Percentiles rank a stretch among this genome's conserved stretches.
phyloP scores from a whole-genome alignment of 208 protist species.

The Crithidia acanthocephali region DNA sequence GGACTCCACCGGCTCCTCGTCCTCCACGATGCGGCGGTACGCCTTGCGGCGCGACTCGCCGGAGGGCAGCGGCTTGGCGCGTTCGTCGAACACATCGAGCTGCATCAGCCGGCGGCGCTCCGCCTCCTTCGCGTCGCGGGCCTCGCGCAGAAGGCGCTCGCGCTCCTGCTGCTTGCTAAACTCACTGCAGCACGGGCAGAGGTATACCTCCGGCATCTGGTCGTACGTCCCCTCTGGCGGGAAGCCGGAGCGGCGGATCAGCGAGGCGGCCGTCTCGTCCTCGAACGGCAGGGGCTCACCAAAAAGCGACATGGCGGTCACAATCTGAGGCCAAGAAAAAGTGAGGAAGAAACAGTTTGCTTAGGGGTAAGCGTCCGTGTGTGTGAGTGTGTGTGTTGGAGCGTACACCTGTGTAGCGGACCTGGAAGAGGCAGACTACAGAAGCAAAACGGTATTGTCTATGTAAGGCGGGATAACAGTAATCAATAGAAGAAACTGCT shows the following conservation, averaged over 20 bases:
- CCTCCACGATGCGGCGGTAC: conserved; percentile 48
- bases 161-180: conserved; percentile 65
- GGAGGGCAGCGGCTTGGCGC: conserved; percentile 64
- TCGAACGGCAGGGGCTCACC: conserved; percentile 83
- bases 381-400: neutral
- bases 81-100: conserved; percentile 91
- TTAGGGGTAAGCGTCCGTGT: neutral
- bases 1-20: conserved; percentile 41
- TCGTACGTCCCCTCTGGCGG: conserved; percentile 77
- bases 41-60: conserved; percentile 40
- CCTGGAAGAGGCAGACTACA: neutral
- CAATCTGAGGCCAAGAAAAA: too few species aligned
- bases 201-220: conserved; percentile 86
- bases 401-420: conserved; percentile 7
- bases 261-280: conserved; percentile 87
- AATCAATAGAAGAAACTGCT: neutral
- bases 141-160: conserved; percentile 63
- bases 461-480: neutral
- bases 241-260: conserved; percentile 86
- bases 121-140: conserved; percentile 69
- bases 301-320: conserved; percentile 81
- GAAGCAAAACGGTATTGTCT: neutral
- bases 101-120: conserved; percentile 76
- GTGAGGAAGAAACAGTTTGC: conserved; percentile 1
- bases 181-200: conserved; percentile 83